Evolutionary conservation across 1,139 yeast species (phyloP).

Genomic region (Debaryomycetaceae sp.): DNA sequence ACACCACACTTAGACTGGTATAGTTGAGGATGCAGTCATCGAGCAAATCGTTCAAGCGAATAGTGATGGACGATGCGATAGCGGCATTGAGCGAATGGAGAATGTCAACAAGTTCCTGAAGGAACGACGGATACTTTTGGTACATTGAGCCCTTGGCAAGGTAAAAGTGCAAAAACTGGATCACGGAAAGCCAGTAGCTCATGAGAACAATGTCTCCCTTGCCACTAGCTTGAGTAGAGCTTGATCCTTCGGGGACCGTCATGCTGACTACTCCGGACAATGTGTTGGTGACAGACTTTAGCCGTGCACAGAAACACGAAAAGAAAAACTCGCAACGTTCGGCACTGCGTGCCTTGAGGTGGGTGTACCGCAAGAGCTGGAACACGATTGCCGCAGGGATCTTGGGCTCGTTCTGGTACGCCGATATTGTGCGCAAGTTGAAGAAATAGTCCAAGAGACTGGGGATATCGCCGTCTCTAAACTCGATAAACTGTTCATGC

Average conservation of each 20-base stretch:
- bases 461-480: conserved; percentile 60
- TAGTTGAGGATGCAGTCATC: conserved; percentile 58
- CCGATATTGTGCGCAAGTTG: conserved; percentile 20
- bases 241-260: conserved; percentile 17
- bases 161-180: conserved; percentile 59
- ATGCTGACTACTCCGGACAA: conserved; percentile 49
- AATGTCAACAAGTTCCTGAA: conserved; percentile 51
- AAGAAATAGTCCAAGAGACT: conserved; percentile 47
- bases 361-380: conserved; percentile 58
- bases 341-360: conserved; percentile 39
- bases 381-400: conserved; percentile 60
- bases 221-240: conserved; percentile 11
- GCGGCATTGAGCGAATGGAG: conserved; percentile 54
- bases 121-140: conserved; percentile 39
- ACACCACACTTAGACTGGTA: conserved; percentile 55
- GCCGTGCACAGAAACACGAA: conserved; percentile 50
- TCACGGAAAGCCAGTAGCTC: conserved; percentile 64
- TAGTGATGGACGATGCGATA: conserved; percentile 53
- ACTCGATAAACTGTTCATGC: conserved; percentile 42
- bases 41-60: conserved; percentile 43
- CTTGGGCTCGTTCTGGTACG: conserved; percentile 43
- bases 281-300: conserved; percentile 48
- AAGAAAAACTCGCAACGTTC: conserved; percentile 48
- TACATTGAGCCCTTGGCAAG: conserved; percentile 47
- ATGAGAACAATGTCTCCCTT: conserved; percentile 57